Evolutionary conservation across 2,329 filamentous ascomycete genomes (phyloP).

Genomic region (Sclerotinia nivalis): DNA sequence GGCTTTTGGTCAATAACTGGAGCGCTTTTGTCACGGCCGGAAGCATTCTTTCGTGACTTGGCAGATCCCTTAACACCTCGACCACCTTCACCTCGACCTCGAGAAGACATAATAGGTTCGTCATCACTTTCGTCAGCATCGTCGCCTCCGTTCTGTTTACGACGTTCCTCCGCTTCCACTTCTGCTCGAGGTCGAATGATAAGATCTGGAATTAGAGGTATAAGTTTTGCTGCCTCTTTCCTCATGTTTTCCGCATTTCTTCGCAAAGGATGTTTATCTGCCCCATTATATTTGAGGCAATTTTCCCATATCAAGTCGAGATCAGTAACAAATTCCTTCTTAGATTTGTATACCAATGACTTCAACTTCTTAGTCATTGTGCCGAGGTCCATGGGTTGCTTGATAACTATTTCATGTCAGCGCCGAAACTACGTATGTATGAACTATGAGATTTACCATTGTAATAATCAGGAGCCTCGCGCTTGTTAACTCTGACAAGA

Average conservation of each 20-base stretch:
- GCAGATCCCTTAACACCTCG: constrained; percentile 56
- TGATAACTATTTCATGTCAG: constrained; percentile 71
- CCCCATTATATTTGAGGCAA: constrained; percentile 92
- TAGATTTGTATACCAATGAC: constrained; percentile 75
- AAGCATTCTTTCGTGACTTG: constrained; percentile 72
- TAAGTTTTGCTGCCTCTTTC: constrained; percentile 95
- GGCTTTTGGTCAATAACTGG: constrained; percentile 76
- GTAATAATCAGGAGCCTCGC: constrained; percentile 95
- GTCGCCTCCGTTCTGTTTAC: constrained; percentile 82
- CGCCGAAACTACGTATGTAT: background rate
- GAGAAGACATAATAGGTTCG: constrained; percentile 96
- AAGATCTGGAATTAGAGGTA: constrained; percentile 92
- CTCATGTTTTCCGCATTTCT: constrained; percentile 96
- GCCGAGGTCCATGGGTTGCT: constrained; percentile 96
- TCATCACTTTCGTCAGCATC: constrained; percentile 94
- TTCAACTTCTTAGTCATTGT: constrained; percentile 98
- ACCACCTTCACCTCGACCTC: constrained; percentile 78
- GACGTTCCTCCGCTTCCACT: constrained; percentile 83
- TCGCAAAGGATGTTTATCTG: constrained; percentile 80
- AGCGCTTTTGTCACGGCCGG: constrained; percentile 75
- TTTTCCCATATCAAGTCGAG: constrained; percentile 96
- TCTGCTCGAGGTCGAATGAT: constrained; percentile 87
- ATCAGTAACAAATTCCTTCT: constrained; percentile 91
- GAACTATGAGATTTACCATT: constrained; percentile 60
- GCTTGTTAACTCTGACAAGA: constrained; percentile 89